These are phyloP conservation scores for Pyricularia pennisetigena DNA, from an alignment of 2,329 filamentous ascomycete species.

Conservation along the genomic window DNA sequence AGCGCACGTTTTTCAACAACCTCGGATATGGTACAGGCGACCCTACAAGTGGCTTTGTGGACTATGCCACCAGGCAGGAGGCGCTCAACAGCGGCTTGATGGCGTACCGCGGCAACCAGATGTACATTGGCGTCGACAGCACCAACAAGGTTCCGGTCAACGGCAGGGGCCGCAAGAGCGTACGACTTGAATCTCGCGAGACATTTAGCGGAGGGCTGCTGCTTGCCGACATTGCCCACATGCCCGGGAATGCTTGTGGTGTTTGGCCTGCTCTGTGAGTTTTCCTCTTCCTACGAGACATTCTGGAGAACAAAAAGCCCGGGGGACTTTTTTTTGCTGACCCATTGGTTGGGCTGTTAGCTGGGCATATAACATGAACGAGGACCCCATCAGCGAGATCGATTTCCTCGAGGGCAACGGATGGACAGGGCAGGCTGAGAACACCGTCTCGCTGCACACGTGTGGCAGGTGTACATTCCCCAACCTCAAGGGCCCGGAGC, in stretches of 20 bases:
- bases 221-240: constrained; percentile 36
- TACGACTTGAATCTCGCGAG: constrained; percentile 35
- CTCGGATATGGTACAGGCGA: constrained; percentile 4
- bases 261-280: constrained; percentile 37
- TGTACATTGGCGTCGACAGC: constrained; percentile 35
- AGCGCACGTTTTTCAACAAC: constrained; percentile 1
- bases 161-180: constrained; percentile 26
- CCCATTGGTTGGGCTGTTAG: not conserved
- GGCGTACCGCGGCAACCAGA: constrained; percentile 20
- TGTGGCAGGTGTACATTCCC: constrained; percentile 31
- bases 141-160: constrained; percentile 19
- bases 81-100: constrained; percentile 29
- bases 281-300: not conserved
- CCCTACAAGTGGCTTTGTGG: constrained; percentile 14
- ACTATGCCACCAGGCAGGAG: constrained; percentile 25
- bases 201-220: constrained; percentile 36
- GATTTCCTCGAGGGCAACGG: constrained; percentile 46
- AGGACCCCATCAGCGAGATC: constrained; percentile 40
- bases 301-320: not conserved
- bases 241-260: constrained; percentile 36
- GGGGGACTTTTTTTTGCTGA: not conserved
- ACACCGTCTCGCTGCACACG: constrained; percentile 40
- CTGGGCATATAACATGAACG: constrained; percentile 23
- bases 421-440: constrained; percentile 21
- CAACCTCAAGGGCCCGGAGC: constrained; percentile 9